Conservation (phyloP, 768 basidiomycete genomes). For the Mycena rosella region DNA sequence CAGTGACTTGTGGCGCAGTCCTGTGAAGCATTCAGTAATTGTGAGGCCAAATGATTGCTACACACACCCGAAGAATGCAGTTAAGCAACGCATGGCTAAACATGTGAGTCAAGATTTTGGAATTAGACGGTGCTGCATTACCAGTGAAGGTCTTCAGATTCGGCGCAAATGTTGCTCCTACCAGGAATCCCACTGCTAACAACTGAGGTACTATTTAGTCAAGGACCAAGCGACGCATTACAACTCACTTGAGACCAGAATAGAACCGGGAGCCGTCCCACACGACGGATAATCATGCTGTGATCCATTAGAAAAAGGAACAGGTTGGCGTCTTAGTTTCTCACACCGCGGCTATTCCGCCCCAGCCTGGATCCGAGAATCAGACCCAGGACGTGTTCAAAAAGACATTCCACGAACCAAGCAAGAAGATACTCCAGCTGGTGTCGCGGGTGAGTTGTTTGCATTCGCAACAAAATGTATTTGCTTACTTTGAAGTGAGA, state of each 20-base stretch:
- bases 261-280: constrained; percentile 73
- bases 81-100: constrained; percentile 70
- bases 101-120: neutral
- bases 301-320: constrained; percentile 54
- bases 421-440: constrained; percentile 78
- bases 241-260: constrained; percentile 76
- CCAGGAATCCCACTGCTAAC: constrained; percentile 67
- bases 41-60: neutral
- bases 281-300: constrained; percentile 74
- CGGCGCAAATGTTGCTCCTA: constrained; percentile 72
- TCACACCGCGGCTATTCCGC: constrained; percentile 19
- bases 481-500: constrained; percentile 60
- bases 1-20: constrained; percentile 73
- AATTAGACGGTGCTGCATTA: neutral
- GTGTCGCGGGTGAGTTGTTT: constrained; percentile 13
- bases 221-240: neutral
- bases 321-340: neutral
- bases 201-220: constrained; percentile 49
- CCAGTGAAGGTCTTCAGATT: constrained; percentile 70
- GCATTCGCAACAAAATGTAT: neutral
- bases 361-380: constrained; percentile 28
- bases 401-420: constrained; percentile 52
- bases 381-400: neutral
- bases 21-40: constrained; percentile 40
- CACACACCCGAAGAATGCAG: constrained; percentile 66